Conservation (phyloP, 2,329 filamentous ascomycete genomes). For the Monosporascus sp. region DNA sequence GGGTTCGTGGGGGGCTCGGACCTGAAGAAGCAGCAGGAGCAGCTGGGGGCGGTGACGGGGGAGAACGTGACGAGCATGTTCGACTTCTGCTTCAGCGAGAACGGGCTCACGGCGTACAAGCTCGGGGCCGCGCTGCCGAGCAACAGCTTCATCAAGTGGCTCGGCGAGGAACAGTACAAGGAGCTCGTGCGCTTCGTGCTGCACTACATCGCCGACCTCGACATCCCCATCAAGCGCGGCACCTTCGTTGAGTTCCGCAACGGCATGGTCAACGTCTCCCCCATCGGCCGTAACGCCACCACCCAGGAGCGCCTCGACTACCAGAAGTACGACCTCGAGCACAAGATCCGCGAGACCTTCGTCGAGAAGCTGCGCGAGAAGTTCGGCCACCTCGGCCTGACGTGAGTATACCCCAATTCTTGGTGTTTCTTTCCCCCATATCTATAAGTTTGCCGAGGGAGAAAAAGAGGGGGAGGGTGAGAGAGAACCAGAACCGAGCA, state of each 20-base stretch:
- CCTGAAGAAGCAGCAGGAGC: slow-evolving; percentile 91
- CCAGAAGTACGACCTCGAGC: slow-evolving; percentile 71
- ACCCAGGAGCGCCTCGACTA: slow-evolving; percentile 76
- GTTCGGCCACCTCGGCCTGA: slow-evolving; percentile 79
- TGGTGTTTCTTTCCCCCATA: no score
- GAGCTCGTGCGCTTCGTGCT: slow-evolving; percentile 69
- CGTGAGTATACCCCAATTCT: slow-evolving; percentile 46
- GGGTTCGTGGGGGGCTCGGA: slow-evolving; percentile 92
- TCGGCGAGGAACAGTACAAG: slow-evolving; percentile 82
- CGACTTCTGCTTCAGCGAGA: slow-evolving; percentile 97
- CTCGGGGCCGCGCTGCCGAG: slow-evolving; percentile 69
- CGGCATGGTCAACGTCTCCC: slow-evolving; percentile 84
- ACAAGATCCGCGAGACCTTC: slow-evolving; percentile 71
- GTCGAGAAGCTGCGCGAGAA: slow-evolving; percentile 71
- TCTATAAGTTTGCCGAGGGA: not conserved
- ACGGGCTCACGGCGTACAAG: slow-evolving; percentile 88
- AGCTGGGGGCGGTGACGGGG: slow-evolving; percentile 64
- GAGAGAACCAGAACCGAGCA: no score
- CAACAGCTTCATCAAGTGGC: slow-evolving; percentile 84
- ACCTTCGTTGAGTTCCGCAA: slow-evolving; percentile 87
- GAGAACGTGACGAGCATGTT: slow-evolving; percentile 75
- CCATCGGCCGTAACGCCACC: slow-evolving; percentile 81
- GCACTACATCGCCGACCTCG: slow-evolving; percentile 78
- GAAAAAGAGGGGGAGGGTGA: not conserved
- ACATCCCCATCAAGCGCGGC: slow-evolving; percentile 76